phyloP scores from a whole-genome alignment of 106 monocot genomes.

The Apostasia ramifera region DNA sequence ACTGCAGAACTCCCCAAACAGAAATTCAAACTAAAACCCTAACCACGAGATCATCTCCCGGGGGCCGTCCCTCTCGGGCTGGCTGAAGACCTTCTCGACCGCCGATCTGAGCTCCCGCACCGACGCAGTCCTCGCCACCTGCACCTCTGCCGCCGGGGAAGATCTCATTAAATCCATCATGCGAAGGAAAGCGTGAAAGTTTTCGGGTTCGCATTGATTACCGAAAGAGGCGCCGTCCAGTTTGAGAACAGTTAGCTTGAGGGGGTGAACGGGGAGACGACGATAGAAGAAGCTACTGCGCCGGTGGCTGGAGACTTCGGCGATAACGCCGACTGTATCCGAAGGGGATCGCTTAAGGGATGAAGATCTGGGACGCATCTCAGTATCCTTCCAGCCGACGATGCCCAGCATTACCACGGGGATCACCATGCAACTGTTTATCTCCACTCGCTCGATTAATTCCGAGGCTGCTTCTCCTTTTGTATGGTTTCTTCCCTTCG shows the following conservation, averaged over 20 bases:
- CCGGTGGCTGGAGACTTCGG: background rate
- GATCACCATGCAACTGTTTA: background rate
- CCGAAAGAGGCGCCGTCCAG: constrained; percentile 43
- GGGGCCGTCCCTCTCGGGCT: background rate
- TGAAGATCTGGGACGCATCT: background rate
- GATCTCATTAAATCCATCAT: too few species aligned
- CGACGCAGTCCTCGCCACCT: constrained; percentile 19
- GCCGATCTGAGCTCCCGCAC: constrained; percentile 38
- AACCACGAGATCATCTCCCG: constrained; percentile 14
- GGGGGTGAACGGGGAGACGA: constrained; percentile 26
- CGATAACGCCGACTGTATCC: constrained; percentile 1
- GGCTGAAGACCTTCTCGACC: constrained; percentile 33
- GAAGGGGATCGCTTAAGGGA: background rate
- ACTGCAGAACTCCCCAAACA: background rate
- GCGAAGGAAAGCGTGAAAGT: too few species aligned
- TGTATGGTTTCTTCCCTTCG: background rate
- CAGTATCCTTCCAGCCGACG: background rate
- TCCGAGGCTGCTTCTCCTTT: background rate
- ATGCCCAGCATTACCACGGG: background rate
- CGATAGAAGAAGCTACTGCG: constrained; percentile 33
- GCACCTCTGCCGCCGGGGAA: constrained; percentile 25
- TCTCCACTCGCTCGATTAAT: background rate
- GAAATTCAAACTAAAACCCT: constrained; percentile 6
- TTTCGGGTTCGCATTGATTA: constrained; percentile 2
- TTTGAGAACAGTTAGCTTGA: constrained; percentile 38